These are phyloP conservation scores for Nigrospora osmanthi DNA, from an alignment of 2,329 filamentous ascomycete genomes.

Conservation along the genomic window DNA sequence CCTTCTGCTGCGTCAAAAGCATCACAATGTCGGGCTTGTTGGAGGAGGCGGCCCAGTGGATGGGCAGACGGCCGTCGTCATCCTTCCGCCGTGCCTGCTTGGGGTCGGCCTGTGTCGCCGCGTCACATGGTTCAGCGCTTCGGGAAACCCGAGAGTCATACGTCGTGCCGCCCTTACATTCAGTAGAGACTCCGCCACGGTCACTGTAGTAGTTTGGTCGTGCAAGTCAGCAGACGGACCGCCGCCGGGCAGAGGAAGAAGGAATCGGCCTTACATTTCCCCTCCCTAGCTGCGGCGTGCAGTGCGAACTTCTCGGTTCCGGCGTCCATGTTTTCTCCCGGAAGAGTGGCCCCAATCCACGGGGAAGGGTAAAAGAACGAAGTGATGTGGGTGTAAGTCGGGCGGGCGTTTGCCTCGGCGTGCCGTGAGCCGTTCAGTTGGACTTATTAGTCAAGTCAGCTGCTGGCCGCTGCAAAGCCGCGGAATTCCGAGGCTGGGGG, in stretches of 20 bases:
- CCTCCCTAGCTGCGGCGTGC: conserved; percentile 80
- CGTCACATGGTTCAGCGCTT: background rate
- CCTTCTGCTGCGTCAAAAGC: conserved; percentile 59
- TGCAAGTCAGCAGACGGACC: background rate
- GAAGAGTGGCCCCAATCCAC: too few species aligned
- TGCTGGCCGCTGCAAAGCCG: background rate
- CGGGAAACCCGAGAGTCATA: too few species aligned
- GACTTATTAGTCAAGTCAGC: conserved; percentile 1
- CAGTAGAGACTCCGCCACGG: conserved; percentile 66
- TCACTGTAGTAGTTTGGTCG: conserved; percentile 41
- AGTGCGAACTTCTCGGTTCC: conserved; percentile 64
- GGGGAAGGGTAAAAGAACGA: too few species aligned
- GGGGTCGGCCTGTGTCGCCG: conserved; percentile 58
- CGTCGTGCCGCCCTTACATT: conserved; percentile 36
- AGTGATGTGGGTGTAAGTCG: too few species aligned
- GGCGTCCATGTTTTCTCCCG: conserved; percentile 17
- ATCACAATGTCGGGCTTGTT: conserved; percentile 70
- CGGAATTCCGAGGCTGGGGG: background rate
- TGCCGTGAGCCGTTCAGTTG: too few species aligned
- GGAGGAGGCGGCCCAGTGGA: conserved; percentile 90
- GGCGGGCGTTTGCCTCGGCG: too few species aligned
- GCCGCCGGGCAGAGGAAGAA: background rate
- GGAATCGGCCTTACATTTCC: conserved; percentile 53
- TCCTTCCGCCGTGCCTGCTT: conserved; percentile 68
- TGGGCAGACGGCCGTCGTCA: conserved; percentile 78